Evolutionary conservation across 139 green algal genomes (phyloP).

Genomic region (Chlamydomonas sp.): DNA sequence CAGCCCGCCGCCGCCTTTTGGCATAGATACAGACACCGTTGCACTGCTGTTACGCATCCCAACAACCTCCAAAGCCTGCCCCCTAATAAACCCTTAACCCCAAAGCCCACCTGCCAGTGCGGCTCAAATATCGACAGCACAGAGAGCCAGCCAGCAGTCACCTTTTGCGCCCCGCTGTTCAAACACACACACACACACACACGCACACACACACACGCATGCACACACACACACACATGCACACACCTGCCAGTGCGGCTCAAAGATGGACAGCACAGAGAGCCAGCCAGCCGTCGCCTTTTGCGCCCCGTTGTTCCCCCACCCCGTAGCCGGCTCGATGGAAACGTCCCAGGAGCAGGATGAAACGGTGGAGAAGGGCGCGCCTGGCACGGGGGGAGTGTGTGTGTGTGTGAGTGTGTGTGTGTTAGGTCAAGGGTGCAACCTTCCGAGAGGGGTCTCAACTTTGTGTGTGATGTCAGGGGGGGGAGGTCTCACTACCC

Average conservation of each 20-base stretch:
- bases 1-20: too few relatives aligned
- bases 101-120: constrained; percentile 80
- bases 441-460: neutral
- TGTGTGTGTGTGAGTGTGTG: neutral
- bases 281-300: constrained; percentile 10
- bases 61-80: neutral
- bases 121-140: constrained; percentile 91
- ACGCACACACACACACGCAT: neutral
- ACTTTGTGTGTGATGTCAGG: too few relatives aligned
- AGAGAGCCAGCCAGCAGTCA: constrained; percentile 90
- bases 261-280: constrained; percentile 79
- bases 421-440: neutral
- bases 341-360: constrained; percentile 25
- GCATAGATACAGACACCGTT: too few relatives aligned
- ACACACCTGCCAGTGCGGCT: constrained; percentile 92
- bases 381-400: neutral
- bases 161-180: neutral
- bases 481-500: too few relatives aligned
- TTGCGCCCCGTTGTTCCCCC: neutral
- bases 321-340: constrained; percentile 14
- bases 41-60: too few relatives aligned
- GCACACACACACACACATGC: constrained; percentile 46
- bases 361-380: constrained; percentile 18
- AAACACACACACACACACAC: neutral
- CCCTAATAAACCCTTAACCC: too few relatives aligned